Percentiles rank a stretch among this genome's conserved stretches.
Evolutionary conservation across 345 rosid genomes (phyloP).

Genomic region (Kernera saxatilis): DNA sequence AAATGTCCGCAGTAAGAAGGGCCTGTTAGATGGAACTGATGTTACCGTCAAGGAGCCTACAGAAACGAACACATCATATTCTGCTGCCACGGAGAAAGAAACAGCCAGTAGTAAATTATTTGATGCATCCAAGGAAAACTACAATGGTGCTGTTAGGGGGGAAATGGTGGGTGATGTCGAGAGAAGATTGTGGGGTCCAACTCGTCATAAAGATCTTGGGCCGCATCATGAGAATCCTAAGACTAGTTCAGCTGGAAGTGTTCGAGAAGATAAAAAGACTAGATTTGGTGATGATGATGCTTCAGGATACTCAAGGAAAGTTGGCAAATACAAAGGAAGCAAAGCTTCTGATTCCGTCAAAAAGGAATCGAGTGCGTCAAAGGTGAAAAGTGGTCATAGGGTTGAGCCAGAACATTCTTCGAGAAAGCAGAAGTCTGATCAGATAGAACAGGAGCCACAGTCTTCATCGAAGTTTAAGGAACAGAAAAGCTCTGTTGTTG

Average conservation of each 20-base stretch:
- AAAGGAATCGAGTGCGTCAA: slow-evolving; percentile 36
- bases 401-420: slow-evolving; percentile 33
- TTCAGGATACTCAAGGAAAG: slow-evolving; percentile 39
- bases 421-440: slow-evolving; percentile 41
- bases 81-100: slow-evolving; percentile 14
- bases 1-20: slow-evolving; percentile 38
- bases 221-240: slow-evolving; percentile 41
- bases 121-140: slow-evolving; percentile 32
- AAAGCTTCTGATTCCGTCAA: slow-evolving; percentile 33
- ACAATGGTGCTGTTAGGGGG: slow-evolving; percentile 35
- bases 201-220: slow-evolving; percentile 36
- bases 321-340: slow-evolving; percentile 39
- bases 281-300: slow-evolving; percentile 36
- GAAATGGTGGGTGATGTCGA: slow-evolving; percentile 36
- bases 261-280: slow-evolving; percentile 48
- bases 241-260: slow-evolving; percentile 40
- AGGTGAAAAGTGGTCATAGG: slow-evolving; percentile 39
- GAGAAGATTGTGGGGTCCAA: slow-evolving; percentile 40
- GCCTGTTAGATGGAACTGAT: slow-evolving; percentile 28
- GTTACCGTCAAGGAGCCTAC: slow-evolving; percentile 12
- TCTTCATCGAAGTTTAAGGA: slow-evolving; percentile 39
- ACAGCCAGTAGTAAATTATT: slow-evolving; percentile 31
- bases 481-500: slow-evolving; percentile 33
- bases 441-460: slow-evolving; percentile 41
- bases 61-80: slow-evolving; percentile 23